Evolutionary conservation across 139 green algal genomes (phyloP), one percentile per base, ranked within the genome.

Genomic region (Dunaliella sp.): DNA sequence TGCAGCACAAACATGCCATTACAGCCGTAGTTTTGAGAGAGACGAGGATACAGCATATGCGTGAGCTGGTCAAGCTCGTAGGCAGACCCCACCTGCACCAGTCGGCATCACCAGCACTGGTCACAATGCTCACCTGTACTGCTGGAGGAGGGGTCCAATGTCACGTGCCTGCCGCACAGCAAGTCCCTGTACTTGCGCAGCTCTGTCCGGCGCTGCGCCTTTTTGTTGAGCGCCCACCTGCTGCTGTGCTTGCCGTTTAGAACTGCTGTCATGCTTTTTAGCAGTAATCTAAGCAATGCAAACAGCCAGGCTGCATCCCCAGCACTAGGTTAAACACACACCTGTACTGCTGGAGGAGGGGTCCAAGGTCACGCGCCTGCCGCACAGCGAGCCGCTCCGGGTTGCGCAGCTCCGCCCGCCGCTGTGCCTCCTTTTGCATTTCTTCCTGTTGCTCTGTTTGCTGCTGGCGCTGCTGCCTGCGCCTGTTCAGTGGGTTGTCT

Each of bases 321-420:
- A n/a, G n/a, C n/a, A n/a, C n/a, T n/a, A n/a, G n/a, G n/a, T n/a
- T n/a, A 58, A 2, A 33, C 30, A 65, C 59, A 35, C 34, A 82
- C 81, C 38, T 85, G 38, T 77, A 34, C 58, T 85, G 81, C 2
- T 77, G 36, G 38, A 85, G 35, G 3, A 85, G 33, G 76, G 76
- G n/a, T 12, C 76, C 76, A n/a, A 34, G 36, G 2, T 1, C 22
- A 38, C n/a, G n/a, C 1, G 76, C 76, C 76, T 81, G 76, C 30
- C 22, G 36, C 35, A 83, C 65, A 35, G 36, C 35, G 35, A 83
- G 3, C 48, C 16, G 48, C 48, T 65, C 48, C 16, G 48, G 48
- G 7, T 65, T 65, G 48, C 16, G 7, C 16, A 26, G 48, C 7
- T 26, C 7, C 7, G 48, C 16, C 48, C 48, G 7, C 48, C 48